phyloP scores from a whole-genome alignment of 257 asterid species.

The Solanum ossicruentum region DNA sequence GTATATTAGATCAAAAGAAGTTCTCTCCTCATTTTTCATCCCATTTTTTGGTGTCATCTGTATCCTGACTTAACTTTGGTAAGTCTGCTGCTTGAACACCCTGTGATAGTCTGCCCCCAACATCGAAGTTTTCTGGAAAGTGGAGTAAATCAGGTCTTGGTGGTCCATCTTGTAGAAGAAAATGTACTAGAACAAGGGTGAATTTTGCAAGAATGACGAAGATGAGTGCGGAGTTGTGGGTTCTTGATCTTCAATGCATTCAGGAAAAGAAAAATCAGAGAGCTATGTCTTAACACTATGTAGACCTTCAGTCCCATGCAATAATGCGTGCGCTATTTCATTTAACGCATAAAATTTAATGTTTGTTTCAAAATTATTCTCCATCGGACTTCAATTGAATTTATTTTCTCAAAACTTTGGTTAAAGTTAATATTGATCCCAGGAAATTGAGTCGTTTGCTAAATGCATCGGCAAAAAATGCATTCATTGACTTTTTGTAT shows the following conservation, averaged over 20 bases:
- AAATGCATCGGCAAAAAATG: no score
- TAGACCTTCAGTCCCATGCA: slow-evolving; percentile 75
- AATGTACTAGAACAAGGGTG: background rate
- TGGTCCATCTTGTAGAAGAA: slow-evolving; percentile 10
- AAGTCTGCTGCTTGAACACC: slow-evolving; percentile 77
- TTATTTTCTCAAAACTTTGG: background rate
- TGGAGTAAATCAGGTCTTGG: no score
- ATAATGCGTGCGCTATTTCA: slow-evolving; percentile 67
- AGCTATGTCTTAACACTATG: background rate
- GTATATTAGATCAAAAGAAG: background rate
- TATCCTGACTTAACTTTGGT: slow-evolving; percentile 6
- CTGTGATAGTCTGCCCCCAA: slow-evolving; percentile 9
- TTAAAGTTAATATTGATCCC: background rate
- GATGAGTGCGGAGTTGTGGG: background rate
- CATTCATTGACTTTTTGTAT: no score
- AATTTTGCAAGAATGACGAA: background rate
- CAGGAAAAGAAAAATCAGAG: background rate
- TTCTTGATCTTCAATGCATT: background rate
- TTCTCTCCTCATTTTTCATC: background rate
- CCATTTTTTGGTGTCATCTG: background rate
- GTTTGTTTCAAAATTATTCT: background rate
- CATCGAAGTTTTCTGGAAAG: no score
- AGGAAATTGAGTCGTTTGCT: no score
- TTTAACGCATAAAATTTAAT: background rate
- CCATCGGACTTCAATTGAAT: background rate